Conservation (phyloP, 345 rosid species). For the Salix arbutifolia region DNA sequence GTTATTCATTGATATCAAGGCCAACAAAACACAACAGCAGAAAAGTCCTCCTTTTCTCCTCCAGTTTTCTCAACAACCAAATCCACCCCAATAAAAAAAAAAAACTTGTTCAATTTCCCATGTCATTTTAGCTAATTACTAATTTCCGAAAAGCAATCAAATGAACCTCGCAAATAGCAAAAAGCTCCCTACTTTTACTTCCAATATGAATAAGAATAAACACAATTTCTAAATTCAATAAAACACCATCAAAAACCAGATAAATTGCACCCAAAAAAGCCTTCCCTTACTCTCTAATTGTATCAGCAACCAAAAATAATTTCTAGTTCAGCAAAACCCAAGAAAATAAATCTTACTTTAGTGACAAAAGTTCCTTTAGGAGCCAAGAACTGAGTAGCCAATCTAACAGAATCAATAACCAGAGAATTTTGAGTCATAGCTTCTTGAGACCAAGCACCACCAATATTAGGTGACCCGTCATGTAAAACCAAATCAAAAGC, state of each 20-base stretch:
- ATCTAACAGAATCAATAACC: constrained; percentile 76
- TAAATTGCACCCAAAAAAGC: too few species aligned
- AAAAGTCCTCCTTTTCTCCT: neutral
- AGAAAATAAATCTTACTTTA: constrained; percentile 39
- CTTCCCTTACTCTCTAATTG: neutral
- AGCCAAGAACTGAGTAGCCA: constrained; percentile 80
- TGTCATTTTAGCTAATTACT: neutral
- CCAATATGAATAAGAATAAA: too few species aligned
- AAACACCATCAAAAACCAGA: neutral
- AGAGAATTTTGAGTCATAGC: constrained; percentile 86
- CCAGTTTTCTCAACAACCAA: neutral
- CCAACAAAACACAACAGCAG: neutral
- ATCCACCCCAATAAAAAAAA: neutral
- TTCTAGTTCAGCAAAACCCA: neutral
- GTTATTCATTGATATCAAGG: neutral
- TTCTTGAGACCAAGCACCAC: constrained; percentile 93
- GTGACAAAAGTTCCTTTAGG: constrained; percentile 74
- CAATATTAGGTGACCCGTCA: constrained; percentile 92
- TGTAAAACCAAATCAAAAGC: constrained; percentile 79
- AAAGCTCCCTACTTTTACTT: neutral
- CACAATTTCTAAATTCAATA: too few species aligned
- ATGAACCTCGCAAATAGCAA: neutral
- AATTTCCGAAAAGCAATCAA: neutral
- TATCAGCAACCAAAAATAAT: neutral
- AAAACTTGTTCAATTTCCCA: neutral